phyloP scores from a whole-genome alignment of 768 basidiomycete genomes.

The Hericium alpestre region DNA sequence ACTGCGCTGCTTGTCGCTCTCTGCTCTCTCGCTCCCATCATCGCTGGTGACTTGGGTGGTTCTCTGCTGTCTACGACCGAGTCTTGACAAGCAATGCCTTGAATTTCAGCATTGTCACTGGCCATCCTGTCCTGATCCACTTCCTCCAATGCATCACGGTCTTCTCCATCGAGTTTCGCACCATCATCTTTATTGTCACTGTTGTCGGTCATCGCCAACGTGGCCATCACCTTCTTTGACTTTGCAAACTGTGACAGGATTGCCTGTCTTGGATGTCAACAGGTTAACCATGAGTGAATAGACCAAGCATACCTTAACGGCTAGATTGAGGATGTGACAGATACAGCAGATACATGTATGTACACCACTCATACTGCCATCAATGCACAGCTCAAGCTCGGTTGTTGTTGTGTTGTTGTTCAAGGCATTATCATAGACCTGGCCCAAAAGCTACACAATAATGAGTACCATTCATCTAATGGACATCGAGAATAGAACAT shows the following conservation, averaged over 20 bases:
- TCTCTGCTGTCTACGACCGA: no score
- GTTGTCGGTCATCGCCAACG: neutral
- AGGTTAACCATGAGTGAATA: neutral
- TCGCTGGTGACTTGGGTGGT: no score
- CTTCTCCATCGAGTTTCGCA: constrained; percentile 1
- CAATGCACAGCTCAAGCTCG: neutral
- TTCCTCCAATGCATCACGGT: constrained; percentile 3
- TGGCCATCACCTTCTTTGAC: neutral
- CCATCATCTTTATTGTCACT: constrained; percentile 3
- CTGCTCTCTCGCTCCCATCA: no score
- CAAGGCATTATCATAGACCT: neutral
- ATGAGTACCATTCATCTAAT: neutral
- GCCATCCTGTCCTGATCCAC: constrained; percentile 3
- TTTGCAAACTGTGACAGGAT: constrained; percentile 14
- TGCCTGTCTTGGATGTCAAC: constrained; percentile 9
- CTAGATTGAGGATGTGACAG: constrained; percentile 1
- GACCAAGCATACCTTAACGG: neutral
- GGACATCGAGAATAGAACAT: no score
- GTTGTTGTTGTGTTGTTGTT: neutral
- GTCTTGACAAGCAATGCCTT: neutral
- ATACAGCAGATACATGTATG: neutral
- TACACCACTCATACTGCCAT: neutral
- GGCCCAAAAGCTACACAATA: neutral
- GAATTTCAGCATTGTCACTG: neutral
- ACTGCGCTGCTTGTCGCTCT: neutral